phyloP scores from a whole-genome alignment of 352 stramenopile genomes.

The Globisporangium irregulare region DNA sequence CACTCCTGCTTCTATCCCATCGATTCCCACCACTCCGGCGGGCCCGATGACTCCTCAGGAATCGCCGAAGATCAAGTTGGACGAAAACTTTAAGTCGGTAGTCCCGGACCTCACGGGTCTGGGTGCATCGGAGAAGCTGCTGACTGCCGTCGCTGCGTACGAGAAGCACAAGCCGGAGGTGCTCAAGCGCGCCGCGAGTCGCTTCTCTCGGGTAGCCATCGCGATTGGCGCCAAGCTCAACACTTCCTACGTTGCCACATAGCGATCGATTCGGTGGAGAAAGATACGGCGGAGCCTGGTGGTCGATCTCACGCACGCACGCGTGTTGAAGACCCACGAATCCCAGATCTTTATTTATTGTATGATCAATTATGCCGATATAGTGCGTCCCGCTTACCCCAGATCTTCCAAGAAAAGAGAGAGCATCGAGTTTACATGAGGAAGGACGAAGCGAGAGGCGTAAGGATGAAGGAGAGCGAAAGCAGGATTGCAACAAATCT shows the following conservation, averaged over 20 bases:
- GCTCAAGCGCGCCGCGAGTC: slow-evolving; percentile 50
- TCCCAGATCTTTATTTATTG: slow-evolving; percentile 11
- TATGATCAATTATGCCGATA: slow-evolving; percentile 7
- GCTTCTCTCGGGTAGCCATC: slow-evolving; percentile 70
- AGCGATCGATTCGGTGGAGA: neutral
- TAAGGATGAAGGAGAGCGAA: neutral
- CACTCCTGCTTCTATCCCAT: neutral
- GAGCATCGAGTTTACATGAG: neutral
- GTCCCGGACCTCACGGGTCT: slow-evolving; percentile 72
- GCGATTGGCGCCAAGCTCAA: slow-evolving; percentile 77
- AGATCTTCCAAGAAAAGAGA: neutral
- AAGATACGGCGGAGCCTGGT: neutral
- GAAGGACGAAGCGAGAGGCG: neutral
- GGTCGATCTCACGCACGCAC: neutral
- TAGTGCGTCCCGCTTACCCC: too few relatives aligned
- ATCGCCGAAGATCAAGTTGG: slow-evolving; percentile 30
- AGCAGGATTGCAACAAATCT: too few relatives aligned
- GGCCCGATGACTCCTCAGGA: slow-evolving; percentile 10
- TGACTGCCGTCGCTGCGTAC: slow-evolving; percentile 75
- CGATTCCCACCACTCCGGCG: neutral
- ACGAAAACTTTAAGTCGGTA: slow-evolving; percentile 64
- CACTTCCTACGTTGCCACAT: slow-evolving; percentile 50
- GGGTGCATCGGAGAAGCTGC: slow-evolving; percentile 70
- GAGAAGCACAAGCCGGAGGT: slow-evolving; percentile 85
- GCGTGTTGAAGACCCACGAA: neutral